Evolutionary conservation across 768 basidiomycete species (phyloP), one percentile per base, ranked within the genome.

Genomic region (Rickenella mellea): DNA sequence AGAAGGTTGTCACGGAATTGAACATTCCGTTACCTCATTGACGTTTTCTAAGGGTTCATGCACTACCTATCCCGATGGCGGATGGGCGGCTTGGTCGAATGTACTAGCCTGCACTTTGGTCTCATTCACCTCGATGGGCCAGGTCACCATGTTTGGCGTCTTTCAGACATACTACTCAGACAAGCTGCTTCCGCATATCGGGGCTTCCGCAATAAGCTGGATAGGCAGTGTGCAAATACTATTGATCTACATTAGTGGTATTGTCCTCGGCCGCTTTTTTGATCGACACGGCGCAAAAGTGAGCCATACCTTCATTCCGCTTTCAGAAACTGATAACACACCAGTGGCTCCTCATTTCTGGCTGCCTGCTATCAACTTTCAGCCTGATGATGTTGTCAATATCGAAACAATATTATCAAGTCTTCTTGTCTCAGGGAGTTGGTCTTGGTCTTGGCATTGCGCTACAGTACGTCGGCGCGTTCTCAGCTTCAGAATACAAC

Each of bases 111-210:
- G 33, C 33, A 36, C 33, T 17, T 54, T 81, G 21, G 75, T 76
- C 6, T 64, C 84, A 6, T 76, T 82, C 60, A 79, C 72, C 54
- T 76, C 79, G 2, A 83, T 85, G 54, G 83, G 83, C 7, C 78
- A 76, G 49, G 74, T 83, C 65, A 79, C 68, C 40, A 72, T 81
- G 33, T 85, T 83, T 48, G 83, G 83, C 12, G 80, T 78, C 30
- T 85, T 76, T 55, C 78, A 83, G 55, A 59, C 74, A 10, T 83
- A 76, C 74, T 84, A 85, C 49, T 63, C 69, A 8, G 58, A 57
- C 11, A 74, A 85, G 55, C 76, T 83, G 55, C 66, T 85, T 14
- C 54, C 55, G 14, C 55, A 66, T 48, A 48, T 69, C 27, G 58
- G 74, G 11, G 61, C 75, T 11, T 76, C 74, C 27, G 70, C 66